Evolutionary conservation across 495 filamentous ascomycete species (phyloP).

Genomic region (Bacidia rubella): DNA sequence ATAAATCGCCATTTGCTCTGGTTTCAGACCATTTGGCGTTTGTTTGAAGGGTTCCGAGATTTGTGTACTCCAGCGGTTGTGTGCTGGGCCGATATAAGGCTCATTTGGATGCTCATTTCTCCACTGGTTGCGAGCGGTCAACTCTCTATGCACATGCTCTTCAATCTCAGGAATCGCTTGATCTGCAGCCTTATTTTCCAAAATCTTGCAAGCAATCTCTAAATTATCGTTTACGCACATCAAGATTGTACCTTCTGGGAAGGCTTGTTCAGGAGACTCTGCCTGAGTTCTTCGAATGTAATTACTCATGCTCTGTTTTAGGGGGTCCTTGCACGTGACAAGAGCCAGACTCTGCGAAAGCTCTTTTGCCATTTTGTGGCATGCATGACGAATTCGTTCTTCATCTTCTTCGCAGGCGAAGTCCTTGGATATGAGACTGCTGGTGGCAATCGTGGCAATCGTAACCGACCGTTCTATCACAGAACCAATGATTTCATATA

Average conservation of each 20-base stretch:
- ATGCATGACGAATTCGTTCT: conserved; percentile 66
- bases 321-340: conserved; percentile 95
- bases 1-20: conserved; percentile 88
- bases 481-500: conserved; percentile 88
- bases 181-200: conserved; percentile 88
- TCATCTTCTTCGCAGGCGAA: conserved; percentile 89
- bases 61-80: conserved; percentile 74
- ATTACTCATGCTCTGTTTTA: conserved; percentile 90
- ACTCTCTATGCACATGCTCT: conserved; percentile 64
- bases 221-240: conserved; percentile 99
- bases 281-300: conserved; percentile 73
- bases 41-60: conserved; percentile 86
- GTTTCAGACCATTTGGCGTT: conserved; percentile 65
- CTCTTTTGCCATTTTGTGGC: conserved; percentile 81
- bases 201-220: conserved; percentile 78
- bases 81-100: conserved; percentile 62
- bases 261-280: conserved; percentile 53
- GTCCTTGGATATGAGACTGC: conserved; percentile 88
- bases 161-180: conserved; percentile 89
- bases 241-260: conserved; percentile 77
- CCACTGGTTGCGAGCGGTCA: conserved; percentile 62
- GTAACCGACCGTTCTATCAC: conserved; percentile 96
- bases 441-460: conserved; percentile 89
- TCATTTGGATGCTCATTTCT: conserved; percentile 57
- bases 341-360: conserved; percentile 85